Conservation (phyloP, 306 rosid genomes). For the Vigna hirtella region DNA sequence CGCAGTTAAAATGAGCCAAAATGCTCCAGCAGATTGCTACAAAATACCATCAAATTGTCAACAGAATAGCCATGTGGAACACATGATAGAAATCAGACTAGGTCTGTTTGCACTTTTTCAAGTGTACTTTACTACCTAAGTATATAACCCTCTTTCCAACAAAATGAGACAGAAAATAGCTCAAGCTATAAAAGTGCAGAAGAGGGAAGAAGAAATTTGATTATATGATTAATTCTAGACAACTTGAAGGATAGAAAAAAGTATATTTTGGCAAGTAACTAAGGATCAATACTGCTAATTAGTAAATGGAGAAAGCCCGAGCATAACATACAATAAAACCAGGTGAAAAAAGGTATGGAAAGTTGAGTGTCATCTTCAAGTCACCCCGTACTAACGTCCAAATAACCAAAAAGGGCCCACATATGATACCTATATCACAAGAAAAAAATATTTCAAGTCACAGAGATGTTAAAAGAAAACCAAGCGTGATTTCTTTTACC, state of each 20-base stretch:
- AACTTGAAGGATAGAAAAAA: conserved; percentile 19
- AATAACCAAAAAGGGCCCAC: conserved; percentile 70
- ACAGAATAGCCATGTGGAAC: background rate
- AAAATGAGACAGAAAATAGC: conserved; percentile 20
- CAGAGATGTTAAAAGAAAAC: conserved; percentile 10
- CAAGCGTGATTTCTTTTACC: background rate
- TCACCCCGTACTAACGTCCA: conserved; percentile 78
- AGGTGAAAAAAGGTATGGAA: conserved; percentile 70
- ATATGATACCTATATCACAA: conserved; percentile 60
- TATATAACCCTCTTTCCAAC: conserved; percentile 15
- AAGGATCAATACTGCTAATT: conserved; percentile 12
- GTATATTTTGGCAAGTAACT: background rate
- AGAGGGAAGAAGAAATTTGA: background rate
- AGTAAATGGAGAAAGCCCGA: conserved; percentile 24
- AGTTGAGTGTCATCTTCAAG: conserved; percentile 65
- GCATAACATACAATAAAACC: conserved; percentile 68
- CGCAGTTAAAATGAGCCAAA: background rate
- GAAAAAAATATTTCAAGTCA: conserved; percentile 10
- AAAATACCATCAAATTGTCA: background rate
- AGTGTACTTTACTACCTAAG: background rate
- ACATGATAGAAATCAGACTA: conserved; percentile 7
- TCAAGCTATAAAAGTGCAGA: conserved; percentile 6
- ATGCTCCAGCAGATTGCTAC: conserved; percentile 2
- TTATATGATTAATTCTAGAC: conserved; percentile 23
- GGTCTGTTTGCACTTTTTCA: conserved; percentile 6